Base-by-base conservation (phyloP, 805 yeast genomes). In the Metschnikowia peoriensis region DNA sequence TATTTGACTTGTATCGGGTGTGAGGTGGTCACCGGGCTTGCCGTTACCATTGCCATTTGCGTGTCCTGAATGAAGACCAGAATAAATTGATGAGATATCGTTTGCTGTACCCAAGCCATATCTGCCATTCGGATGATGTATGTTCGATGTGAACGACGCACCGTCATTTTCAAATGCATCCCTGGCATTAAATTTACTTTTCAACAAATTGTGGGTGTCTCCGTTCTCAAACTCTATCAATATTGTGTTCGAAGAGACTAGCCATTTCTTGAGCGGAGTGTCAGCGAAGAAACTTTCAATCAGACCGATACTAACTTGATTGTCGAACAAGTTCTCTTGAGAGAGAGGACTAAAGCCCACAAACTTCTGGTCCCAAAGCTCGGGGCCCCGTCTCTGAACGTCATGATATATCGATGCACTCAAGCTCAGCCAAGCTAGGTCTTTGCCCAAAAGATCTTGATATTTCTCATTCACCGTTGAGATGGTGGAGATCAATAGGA, bases 51-150 rank as follows among this genome's bases (percentile, higher is more conserved):
- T 42, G 1, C 38, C 28, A 22, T 41, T 39, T 9, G 41, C 43
- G 42, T 53, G 55, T 27, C 60, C 57, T 27, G 49, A 49, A 40
- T 58, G 50, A 22, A 65, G 41, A 7, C 72, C 77, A 2, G 76
- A 70, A 50, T 73, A 75, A 43, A 74, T 74, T 4, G 77, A 71
- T 6, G 70, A 63, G 22, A 74, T 74, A 52, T 74, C 79, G 38
- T 68, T 68, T 11, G 72, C 69, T n/a, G 65, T 70, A 11, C 79
- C 79, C 40, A 74, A 57, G 1, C 79, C 79, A 41, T 66, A 40
- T 10, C 60, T 61, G 29, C 57, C 52, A 16, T 44, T 47, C 7
- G 42, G 38, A 15, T 28, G 12, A 5, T 34, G 50, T 40, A 38
- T 7, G 14, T 22, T 40, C 1, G 53, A 50, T 6, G 28, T 15